Conservation (phyloP, 2,329 filamentous ascomycete genomes). For the Nigrospora osmanthi region DNA sequence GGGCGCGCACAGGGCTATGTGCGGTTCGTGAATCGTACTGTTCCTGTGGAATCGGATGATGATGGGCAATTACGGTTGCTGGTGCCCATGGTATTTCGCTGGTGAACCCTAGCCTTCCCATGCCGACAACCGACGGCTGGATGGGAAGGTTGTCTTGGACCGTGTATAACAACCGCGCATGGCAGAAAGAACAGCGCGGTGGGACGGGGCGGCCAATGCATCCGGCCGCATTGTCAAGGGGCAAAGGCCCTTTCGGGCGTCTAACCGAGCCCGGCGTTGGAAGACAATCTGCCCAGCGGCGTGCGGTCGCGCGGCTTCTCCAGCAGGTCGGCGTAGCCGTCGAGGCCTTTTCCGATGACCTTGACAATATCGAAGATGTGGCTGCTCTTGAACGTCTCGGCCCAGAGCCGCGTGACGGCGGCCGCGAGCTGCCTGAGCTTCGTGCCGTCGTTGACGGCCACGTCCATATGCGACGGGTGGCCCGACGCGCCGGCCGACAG, state of each 20-base stretch:
- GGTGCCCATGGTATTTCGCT: no score
- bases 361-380: constrained; percentile 55
- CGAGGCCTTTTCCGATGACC: constrained; percentile 48
- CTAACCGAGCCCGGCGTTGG: constrained; percentile 17
- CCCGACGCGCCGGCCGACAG: constrained; percentile 31
- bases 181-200: no score
- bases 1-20: no score
- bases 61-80: no score
- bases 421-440: constrained; percentile 48
- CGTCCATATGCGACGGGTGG: constrained; percentile 30
- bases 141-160: no score
- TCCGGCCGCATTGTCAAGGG: neutral
- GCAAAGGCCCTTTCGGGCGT: neutral
- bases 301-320: constrained; percentile 46
- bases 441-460: constrained; percentile 36
- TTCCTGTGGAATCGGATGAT: no score
- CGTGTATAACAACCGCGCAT: no score
- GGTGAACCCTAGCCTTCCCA: no score
- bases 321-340: constrained; percentile 48
- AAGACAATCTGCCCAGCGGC: constrained; percentile 27
- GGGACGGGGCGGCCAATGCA: no score
- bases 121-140: no score
- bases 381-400: constrained; percentile 52
- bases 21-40: no score
- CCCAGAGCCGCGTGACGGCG: constrained; percentile 53